Evolutionary conservation across 2,329 filamentous ascomycete species (phyloP).

Genomic region (Bipolaris zeicola): DNA sequence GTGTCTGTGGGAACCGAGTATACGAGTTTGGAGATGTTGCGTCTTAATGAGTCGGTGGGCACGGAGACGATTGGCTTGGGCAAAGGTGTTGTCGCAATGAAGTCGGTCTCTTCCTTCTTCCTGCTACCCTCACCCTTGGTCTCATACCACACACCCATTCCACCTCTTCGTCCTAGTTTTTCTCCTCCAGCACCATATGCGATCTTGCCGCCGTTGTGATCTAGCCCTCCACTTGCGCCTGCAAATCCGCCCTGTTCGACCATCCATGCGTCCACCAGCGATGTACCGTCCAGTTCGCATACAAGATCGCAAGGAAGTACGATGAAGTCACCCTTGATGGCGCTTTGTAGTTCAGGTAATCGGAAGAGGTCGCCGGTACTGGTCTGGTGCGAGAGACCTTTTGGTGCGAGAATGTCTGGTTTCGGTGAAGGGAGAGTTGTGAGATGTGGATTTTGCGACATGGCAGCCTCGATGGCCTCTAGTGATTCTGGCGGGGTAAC

Average conservation of each 20-base stretch:
- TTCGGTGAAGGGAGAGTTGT: slow-evolving; percentile 74
- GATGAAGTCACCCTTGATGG: slow-evolving; percentile 83
- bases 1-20: slow-evolving; percentile 88
- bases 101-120: slow-evolving; percentile 93
- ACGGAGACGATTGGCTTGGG: slow-evolving; percentile 62
- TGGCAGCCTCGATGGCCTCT: slow-evolving; percentile 69
- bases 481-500: slow-evolving; percentile 63
- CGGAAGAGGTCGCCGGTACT: slow-evolving; percentile 89
- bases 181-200: slow-evolving; percentile 60
- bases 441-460: slow-evolving; percentile 78
- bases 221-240: slow-evolving; percentile 60
- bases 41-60: slow-evolving; percentile 68
- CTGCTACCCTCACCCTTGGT: slow-evolving; percentile 77
- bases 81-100: slow-evolving; percentile 78
- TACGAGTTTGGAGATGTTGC: slow-evolving; percentile 76
- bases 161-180: slow-evolving; percentile 70
- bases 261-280: slow-evolving; percentile 91
- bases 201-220: slow-evolving; percentile 50
- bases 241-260: slow-evolving; percentile 74
- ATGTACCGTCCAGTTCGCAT: slow-evolving; percentile 83
- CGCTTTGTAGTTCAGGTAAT: slow-evolving; percentile 77
- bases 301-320: slow-evolving; percentile 92
- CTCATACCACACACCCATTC: slow-evolving; percentile 88
- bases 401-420: slow-evolving; percentile 77
- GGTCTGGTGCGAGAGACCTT: slow-evolving; percentile 77